Evolutionary conservation across 495 filamentous ascomycete species (phyloP).

Genomic region (Rusavskia elegans): DNA sequence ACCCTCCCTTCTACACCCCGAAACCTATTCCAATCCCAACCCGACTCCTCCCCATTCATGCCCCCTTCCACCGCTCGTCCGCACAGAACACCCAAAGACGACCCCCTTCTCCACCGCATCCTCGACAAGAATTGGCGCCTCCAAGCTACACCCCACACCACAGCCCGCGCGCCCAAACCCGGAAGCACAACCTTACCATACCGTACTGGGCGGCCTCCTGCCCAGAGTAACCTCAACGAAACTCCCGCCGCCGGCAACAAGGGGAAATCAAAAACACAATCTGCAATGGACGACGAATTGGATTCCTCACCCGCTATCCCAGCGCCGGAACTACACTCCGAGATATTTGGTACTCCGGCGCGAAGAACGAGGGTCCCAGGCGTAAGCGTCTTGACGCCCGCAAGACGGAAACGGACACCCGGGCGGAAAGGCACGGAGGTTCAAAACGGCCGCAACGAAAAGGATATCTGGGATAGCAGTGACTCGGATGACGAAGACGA

Average conservation of each 20-base stretch:
- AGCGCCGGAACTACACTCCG: slow-evolving; percentile 63
- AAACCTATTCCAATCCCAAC: slow-evolving; percentile 17
- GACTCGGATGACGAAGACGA: slow-evolving; percentile 39
- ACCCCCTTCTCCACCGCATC: slow-evolving; percentile 72
- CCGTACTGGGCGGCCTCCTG: slow-evolving; percentile 10
- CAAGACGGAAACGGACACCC: slow-evolving; percentile 1
- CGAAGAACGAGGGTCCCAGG: slow-evolving; percentile 33
- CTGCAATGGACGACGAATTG: slow-evolving; percentile 31
- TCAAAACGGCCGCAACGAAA: slow-evolving; percentile 2
- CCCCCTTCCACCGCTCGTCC: slow-evolving; percentile 24
- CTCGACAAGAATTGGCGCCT: slow-evolving; percentile 88
- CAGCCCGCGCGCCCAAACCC: slow-evolving; percentile 15
- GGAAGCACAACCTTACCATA: slow-evolving; percentile 11
- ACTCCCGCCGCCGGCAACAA: slow-evolving; percentile 16
- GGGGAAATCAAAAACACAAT: slow-evolving; percentile 19
- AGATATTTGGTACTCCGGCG: slow-evolving; percentile 44
- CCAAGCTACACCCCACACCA: slow-evolving; percentile 72
- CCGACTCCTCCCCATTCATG: slow-evolving; percentile 33
- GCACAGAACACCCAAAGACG: slow-evolving; percentile 20
- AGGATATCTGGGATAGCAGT: slow-evolving; percentile 44
- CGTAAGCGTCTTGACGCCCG: slow-evolving; percentile 61
- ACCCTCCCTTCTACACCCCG: slow-evolving; percentile 30
- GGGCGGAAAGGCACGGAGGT: slow-evolving; percentile 18
- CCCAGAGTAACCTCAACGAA: slow-evolving; percentile 1
- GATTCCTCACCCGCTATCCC: slow-evolving; percentile 65